Evolutionary conservation across 768 basidiomycete genomes (phyloP), one percentile per base, ranked within the genome.

Genomic region (Cystobasidium ongulense): DNA sequence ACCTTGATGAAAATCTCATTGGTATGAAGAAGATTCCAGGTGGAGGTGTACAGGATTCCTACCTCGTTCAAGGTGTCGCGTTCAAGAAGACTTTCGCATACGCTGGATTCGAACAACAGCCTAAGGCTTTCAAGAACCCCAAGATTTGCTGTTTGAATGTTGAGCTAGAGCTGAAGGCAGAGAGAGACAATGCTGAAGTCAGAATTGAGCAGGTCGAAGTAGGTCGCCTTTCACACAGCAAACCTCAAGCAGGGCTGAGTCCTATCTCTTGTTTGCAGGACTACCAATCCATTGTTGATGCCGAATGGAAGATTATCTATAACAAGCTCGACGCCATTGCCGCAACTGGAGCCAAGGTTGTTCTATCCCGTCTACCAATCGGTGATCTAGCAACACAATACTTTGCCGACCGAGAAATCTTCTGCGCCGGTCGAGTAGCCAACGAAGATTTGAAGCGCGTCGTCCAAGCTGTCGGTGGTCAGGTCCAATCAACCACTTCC

Each of bases 1-100:
- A 96, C 77, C 86, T 98, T 63, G 92, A 99, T 80, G 94, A 97
- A 80, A 91, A 89, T 11, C 86, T 98, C 76, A 97, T 99, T 76
- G 74, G 75, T 1, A 89, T 96, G 68, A 97, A 98, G 84, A 96
- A 97, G 84, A 90, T 98, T 61, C 87, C 96, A 27, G 96, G 96
- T 64, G 96, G 96, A 57, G 96, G 91, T 74, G 90, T 96, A 88
- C 92, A 97, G 78, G 96, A 98, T 81, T 95, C 93, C 1, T 85
- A 89, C 17, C 85, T 98, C 53, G 85, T 99, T 80, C 83, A 84
- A 72, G 95, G 96, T 43, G 96, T 99, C 61, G 88, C 96, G 0
- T 99, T 98, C 88, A 97, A 97, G 82, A 99, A 99, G 84, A 99
- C 96, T 0, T 99, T 99, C 82, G 94, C 93, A 1, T 99, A 99